These are phyloP conservation scores for Fagopyrum homotropicum DNA, from an alignment of 148 eudicot species.

Conservation along the genomic window DNA sequence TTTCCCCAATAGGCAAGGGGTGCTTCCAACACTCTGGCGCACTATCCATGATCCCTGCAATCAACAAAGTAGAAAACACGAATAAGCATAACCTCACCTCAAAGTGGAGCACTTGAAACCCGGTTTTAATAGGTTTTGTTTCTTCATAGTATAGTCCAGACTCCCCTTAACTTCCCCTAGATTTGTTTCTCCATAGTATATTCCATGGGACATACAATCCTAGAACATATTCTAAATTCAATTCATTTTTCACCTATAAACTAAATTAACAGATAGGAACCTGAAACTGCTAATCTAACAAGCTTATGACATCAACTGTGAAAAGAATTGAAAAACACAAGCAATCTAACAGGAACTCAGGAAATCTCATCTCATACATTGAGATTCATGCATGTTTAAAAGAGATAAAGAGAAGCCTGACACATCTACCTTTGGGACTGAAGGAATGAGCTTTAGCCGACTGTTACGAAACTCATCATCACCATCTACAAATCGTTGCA, in stretches of 20 bases:
- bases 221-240: neutral
- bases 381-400: neutral
- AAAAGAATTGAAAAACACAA: no score
- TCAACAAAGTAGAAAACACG: conserved; percentile 4
- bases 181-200: neutral
- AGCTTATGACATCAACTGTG: no score
- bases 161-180: neutral
- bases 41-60: conserved; percentile 98
- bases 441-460: conserved; percentile 90
- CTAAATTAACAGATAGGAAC: no score
- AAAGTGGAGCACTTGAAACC: neutral
- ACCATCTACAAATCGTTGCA: conserved; percentile 96
- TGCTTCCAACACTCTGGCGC: conserved; percentile 97
- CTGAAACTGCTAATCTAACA: no score
- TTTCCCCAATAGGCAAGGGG: conserved; percentile 90
- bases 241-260: neutral
- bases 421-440: conserved; percentile 81
- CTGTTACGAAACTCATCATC: conserved; percentile 98
- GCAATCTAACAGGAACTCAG: no score
- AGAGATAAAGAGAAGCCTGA: neutral
- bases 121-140: neutral
- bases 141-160: neutral
- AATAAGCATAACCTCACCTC: neutral
- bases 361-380: neutral
- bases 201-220: neutral